Conservation (phyloP, 2,329 filamentous ascomycete species). For the Arthrobotrys pseudoclavata region DNA sequence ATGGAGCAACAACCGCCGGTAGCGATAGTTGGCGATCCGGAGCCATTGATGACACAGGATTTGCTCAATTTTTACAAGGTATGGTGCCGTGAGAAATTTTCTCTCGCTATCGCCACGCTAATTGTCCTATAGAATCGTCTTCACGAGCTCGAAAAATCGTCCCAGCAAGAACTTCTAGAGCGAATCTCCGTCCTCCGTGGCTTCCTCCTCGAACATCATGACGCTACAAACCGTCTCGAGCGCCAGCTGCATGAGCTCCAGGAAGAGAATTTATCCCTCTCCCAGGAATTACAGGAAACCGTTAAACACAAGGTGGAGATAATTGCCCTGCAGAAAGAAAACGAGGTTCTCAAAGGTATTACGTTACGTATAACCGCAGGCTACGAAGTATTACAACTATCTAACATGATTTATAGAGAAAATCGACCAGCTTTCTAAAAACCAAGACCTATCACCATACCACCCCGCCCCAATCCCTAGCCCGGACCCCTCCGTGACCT, state of each 20-base stretch:
- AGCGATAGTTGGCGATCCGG: slow-evolving; percentile 59
- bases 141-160: slow-evolving; percentile 54
- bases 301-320: slow-evolving; percentile 54
- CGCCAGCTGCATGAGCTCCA: slow-evolving; percentile 58
- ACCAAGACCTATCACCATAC: slow-evolving; percentile 26
- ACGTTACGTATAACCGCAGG: not conserved
- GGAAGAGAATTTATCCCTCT: slow-evolving; percentile 49
- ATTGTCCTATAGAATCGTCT: slow-evolving; percentile 45
- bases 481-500: slow-evolving; percentile 54
- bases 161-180: slow-evolving; percentile 52
- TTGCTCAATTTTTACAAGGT: slow-evolving; percentile 58
- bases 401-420: slow-evolving; percentile 29
- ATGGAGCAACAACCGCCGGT: slow-evolving; percentile 57
- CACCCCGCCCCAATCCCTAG: slow-evolving; percentile 52
- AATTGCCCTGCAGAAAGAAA: slow-evolving; percentile 54
- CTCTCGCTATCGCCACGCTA: not conserved
- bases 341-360: slow-evolving; percentile 54
- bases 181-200: slow-evolving; percentile 56
- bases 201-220: slow-evolving; percentile 57
- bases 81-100: not conserved
- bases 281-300: slow-evolving; percentile 45
- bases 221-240: slow-evolving; percentile 57
- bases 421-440: slow-evolving; percentile 50
- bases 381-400: not conserved
- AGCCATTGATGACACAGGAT: slow-evolving; percentile 60